Percentiles rank a stretch among this genome's conserved stretches.
Evolutionary conservation across 2,329 filamentous ascomycete species (phyloP).

Genomic region (Penicillium oxalicum): DNA sequence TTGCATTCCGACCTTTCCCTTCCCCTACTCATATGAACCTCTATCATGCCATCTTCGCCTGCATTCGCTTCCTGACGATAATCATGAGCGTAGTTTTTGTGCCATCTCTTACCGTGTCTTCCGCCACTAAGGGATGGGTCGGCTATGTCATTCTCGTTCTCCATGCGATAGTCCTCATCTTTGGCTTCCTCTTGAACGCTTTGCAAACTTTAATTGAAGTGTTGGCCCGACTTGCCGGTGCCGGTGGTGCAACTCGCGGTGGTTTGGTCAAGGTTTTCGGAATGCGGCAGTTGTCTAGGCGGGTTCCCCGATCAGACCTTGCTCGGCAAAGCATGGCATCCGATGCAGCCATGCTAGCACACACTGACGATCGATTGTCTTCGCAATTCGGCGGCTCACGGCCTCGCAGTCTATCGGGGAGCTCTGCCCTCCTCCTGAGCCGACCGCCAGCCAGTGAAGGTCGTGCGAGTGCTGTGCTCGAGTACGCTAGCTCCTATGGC

Average conservation of each 20-base stretch:
- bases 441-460: constrained; percentile 42
- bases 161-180: constrained; percentile 76
- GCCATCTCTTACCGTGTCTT: constrained; percentile 70
- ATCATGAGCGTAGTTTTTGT: constrained; percentile 78
- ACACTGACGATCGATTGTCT: constrained; percentile 60
- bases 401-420: constrained; percentile 55
- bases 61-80: constrained; percentile 68
- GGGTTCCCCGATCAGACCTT: constrained; percentile 58
- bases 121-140: constrained; percentile 85
- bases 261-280: constrained; percentile 85
- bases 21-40: constrained; percentile 94
- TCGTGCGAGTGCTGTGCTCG: constrained; percentile 49
- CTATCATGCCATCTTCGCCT: constrained; percentile 81
- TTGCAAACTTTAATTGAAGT: constrained; percentile 89
- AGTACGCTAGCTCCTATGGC: constrained; percentile 46
- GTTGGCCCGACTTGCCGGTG: constrained; percentile 71
- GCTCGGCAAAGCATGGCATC: constrained; percentile 78
- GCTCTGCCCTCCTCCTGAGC: constrained; percentile 57
- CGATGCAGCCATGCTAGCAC: constrained; percentile 70
- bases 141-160: constrained; percentile 85
- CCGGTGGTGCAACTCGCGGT: constrained; percentile 69
- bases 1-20: constrained; percentile 86
- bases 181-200: constrained; percentile 90
- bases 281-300: constrained; percentile 77
- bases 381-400: constrained; percentile 49